Base-by-base conservation (phyloP, 208 protist species). In the Angomonas desouzai region DNA sequence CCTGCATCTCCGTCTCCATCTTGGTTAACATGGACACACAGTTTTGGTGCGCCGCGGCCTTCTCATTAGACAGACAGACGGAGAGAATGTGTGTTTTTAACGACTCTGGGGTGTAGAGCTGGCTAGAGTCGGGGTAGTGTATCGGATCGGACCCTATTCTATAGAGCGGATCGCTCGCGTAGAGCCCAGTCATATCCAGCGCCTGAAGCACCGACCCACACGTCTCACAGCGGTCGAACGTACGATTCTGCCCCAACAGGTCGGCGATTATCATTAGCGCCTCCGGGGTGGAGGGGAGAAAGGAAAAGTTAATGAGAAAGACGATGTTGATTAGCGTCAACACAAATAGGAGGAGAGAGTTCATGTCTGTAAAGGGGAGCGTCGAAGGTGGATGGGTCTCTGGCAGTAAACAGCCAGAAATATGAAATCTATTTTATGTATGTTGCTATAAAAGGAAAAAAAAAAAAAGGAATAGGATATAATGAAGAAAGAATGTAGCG, bases 181-280 rank as follows among this genome's bases (percentile, higher is more conserved):
- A 51, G 18, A 23, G 3, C 10, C 20, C 20, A 3, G 45, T 23
- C 7, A 62, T 3, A 34, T 82, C 76, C 11, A 82, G 45, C 33
- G 62, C 62, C 43, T 78, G 55, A 33, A 82, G 64, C 7, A 75
- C 61, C 9, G 64, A 57, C 6, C 72, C 66, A 55, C 76, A 82
- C 33, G 71, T 20, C 9, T 67, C 64, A 56, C 76, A 82, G 28
- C 58, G 38, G 16, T 57, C 45, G 10, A 27, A 51, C 6, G 10
- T 51, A 16, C n/a, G 18, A 23, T 13, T 13, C 6, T 13, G 45
- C 6, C 45, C 18, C 6, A 51, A 27, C 3, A 23, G 4, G 20
- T 51, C 45, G 45, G 45, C 45, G 6, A 51, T 23, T 9, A 13
- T 13, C 45, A 51, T 51, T 6, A 51, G 45, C 6, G 45, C 45